Evolutionary conservation across 225 moss, liverwort and hornwort species (phyloP), one percentile per base, ranked within the genome.

Genomic region (Polytrichum formosum): DNA sequence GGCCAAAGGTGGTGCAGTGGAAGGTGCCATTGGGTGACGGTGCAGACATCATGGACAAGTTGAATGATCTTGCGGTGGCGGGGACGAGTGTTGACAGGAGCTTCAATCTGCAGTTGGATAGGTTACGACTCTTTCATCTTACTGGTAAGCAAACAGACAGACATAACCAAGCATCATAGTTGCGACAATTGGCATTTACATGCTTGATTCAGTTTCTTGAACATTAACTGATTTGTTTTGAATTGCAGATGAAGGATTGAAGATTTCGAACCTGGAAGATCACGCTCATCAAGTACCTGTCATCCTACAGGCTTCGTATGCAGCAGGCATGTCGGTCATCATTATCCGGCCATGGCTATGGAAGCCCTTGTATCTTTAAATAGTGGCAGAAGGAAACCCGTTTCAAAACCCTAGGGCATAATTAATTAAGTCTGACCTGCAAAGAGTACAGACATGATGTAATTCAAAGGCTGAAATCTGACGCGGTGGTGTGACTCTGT

Each of bases 71-170:
- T 19, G 19, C 58, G 58, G 58, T 58, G 20, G 58, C 58, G 22
- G 58, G 19, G 7, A 58, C 58, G 22, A 58, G 22, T 19, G 58
- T 58, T 58, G 22, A 58, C 58, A 19, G 20, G 58, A 58, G 58
- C 58, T 58, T 58, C 58, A 58, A 22, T 58, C 58, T 58, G 58
- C 58, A 58, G 58, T 8, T 58, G 22, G 58, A 58, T 19, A 58
- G 58, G 58, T 58, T 58, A 22, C 58, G 58, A 58, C 5, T 58
- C 58, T 58, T 58, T 31, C 31, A 31, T 31, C 31, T 31, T 31
- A 31, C 31, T 31, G 31, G 31, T 31, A 31, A 31, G 31, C 7
- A 31, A 31, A 7, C 31, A 30, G 30, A 30, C 6, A 30, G 31
- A 31, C 31, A 31, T 31, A 19, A 19, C 58, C 58, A 58, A 5